Base-by-base conservation (phyloP, 805 yeast genomes). In the Saturnispora diversa region DNA sequence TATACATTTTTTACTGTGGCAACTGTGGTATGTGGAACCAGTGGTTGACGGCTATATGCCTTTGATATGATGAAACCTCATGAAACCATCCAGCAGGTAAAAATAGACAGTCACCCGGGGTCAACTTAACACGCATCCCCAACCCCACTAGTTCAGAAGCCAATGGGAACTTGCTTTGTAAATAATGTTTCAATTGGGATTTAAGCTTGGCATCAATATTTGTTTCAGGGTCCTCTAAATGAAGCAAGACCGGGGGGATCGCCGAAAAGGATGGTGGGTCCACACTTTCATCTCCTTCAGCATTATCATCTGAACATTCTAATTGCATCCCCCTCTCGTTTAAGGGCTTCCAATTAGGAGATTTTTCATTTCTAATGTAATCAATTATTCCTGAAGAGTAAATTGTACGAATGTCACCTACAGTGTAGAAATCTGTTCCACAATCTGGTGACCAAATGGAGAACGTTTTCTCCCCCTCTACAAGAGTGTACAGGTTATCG, bases 61-160 rank as follows among this genome's bases (percentile, higher is more conserved):
- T 79, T 1, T 80, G 78, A 54, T 65, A 78, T 8, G 84, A 77
- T 1, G 84, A 72, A 2, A 82, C 90, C 55, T 82, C 90, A 54
- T 82, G 90, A 51, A 82, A 82, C 88, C 88, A 82, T 3, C 90
- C 87, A 1, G 83, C 72, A 1, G 90, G 90, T 20, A 82, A 54
- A 52, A 73, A 82, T 17, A 82, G 55, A 78, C 79, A 74, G 36
- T 80, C 76, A 0, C 86, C 86, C 0, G 80, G 77, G 22, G 67
- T 52, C 21, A 82, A 48, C 53, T 69, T 63, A 2, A 76, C 75
- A 13, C 68, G 62, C 12, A 69, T 52, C 34, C 66, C 64, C 15
- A 63, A 56, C 2, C 75, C 62, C 1, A 58, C 45, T 30, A 66
- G 52, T 12, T 30, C 31, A n/a, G n/a, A 6, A n/a, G 46, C 43